Base-by-base conservation (phyloP, 2,329 filamentous ascomycete species). In the Thermothelomyces thermophilus region DNA sequence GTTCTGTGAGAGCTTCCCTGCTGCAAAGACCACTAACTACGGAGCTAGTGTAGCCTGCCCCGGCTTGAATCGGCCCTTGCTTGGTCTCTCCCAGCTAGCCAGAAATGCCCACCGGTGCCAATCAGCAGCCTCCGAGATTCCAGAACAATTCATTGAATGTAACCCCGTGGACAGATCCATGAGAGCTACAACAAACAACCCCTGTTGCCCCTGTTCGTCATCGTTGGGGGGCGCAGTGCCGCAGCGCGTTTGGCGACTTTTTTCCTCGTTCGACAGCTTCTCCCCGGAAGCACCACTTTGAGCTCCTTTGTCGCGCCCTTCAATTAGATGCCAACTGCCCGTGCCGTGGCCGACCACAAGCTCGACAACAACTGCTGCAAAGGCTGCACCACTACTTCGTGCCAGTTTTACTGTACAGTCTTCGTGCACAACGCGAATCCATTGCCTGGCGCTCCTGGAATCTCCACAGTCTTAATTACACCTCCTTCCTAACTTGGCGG, bases 61-160 rank as follows among this genome's bases (percentile, higher is more conserved):
- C 33, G 42, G 24, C 33, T 30, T 41, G 30, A 34, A 35, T 48
- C 43, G 53, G 39, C 35, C 46, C 46, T 42, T 53, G 50, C 43
- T 37, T 22, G 41, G 36, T 42, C 48, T 37, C 47, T 54, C 46
- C 56, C 56, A 51, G 54, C 42, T 51, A 41, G 45, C 31, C 50
- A 52, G 53, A 52, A 56, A 50, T 37, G 20, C 41, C 2, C 28
- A 37, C 31, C 13, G 41, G 24, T 41, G 39, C 56, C 54, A 58
- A 58, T 55, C 50, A 56, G 49, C 40, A 48, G 41, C 50, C 56
- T 55, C 52, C 50, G 53, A 50, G 45, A 48, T 58, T 56, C 54
- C 50, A 55, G 52, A 56, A 56, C 37, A 35, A 37, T 26, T 26
- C 24, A 9, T 28, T 31, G 33, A 48, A 55, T 56, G 52, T 31